Evolutionary conservation across 2,329 filamentous ascomycete species (phyloP), one percentile per base, ranked within the genome.

Genomic region (Stemphylium lycopersici): DNA sequence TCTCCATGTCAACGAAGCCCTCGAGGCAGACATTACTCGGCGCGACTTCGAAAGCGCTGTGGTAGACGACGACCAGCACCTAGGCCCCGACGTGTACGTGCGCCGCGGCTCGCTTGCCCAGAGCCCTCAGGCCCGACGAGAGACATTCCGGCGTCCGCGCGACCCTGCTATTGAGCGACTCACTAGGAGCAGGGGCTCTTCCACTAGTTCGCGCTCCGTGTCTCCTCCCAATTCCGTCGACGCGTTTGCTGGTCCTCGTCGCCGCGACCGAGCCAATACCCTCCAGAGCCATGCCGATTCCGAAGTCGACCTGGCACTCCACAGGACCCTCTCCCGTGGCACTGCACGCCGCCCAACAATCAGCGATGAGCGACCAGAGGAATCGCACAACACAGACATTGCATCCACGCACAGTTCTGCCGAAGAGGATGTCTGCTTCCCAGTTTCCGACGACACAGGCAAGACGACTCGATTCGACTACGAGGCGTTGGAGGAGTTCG

Each of bases 161-260:
- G 70, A 76, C 47, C 67, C 64, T 32, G 63, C 67, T 22, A 58
- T 73, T 8, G 71, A 75, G 50, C 68, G 65, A 37, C 47, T 71
- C 38, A 61, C 70, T 37, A 70, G 76, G 44, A 83, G 81, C 33
- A 73, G 80, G 52, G 75, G 75, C 16, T 81, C 80, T 15, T 84
- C 82, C 4, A 72, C 75, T 3, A 83, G 83, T 18, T 85, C 84
- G 42, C 84, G 91, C 50, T 91, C 90, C 1, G 80, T 85, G 2
- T 98, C 95, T 5, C 93, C 93, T 10, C 95, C 95, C 6, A 99
- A 97, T 75, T 99, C 95, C 0, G 92, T 99, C 46, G 96, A 98
- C 75, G 95, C 95, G 3, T 99, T 99, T 76, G 95, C 95, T 15
- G 90, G 95, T 68, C 90, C 91, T 50, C 89, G 91, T 45, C 90